Evolutionary conservation across 108 stramenopile species (phyloP), one percentile per base, ranked within the genome.

Genomic region (Fragilariopsis cylindrus): DNA sequence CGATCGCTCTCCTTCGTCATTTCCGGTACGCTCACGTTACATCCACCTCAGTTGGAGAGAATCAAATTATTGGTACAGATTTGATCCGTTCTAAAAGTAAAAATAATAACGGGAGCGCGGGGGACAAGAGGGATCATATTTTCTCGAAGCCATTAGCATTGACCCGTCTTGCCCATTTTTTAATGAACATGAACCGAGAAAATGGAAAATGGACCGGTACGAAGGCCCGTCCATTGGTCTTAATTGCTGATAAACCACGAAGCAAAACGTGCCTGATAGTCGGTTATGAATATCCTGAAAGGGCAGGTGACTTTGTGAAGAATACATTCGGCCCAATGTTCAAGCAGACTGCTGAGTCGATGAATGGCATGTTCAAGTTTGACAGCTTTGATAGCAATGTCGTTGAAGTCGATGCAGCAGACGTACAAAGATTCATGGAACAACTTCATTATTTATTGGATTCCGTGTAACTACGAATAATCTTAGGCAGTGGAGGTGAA

Each of bases 361-460:
- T 95, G 83, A 86, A 87, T 58, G 86, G 82, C 13, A 46, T 66
- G 15, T 89, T 91, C 77, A 56, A 71, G 69, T 93, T 95, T 56
- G 96, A 98, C 72, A 89, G 94, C 45, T 96, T 97, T 73, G 97
- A 98, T 77, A 85, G 86, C 48, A 89, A 92, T 72, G 94, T 97
- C 12, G 88, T 97, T 43, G 94, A 97, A 82, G 91, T 98, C 44
- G 76, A 75, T 49, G 85, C 75, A 30, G 82, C 76, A 47, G 85
- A 95, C 83, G 96, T 93, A 40, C 92, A 94, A 72, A 90, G 92
- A 71, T 98, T 98, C 81, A 83, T 97, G 64, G 96, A 98, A 74
- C 90, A 92, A 62, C 78, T 98, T 46, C 90, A 94, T 82, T 92
- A 92, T 73, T 75, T 96, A 67, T 82, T 93, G 85, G 94, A 94